These are phyloP conservation scores for Stellera chamaejasme DNA, from an alignment of 345 rosid genomes.

Conservation along the genomic window DNA sequence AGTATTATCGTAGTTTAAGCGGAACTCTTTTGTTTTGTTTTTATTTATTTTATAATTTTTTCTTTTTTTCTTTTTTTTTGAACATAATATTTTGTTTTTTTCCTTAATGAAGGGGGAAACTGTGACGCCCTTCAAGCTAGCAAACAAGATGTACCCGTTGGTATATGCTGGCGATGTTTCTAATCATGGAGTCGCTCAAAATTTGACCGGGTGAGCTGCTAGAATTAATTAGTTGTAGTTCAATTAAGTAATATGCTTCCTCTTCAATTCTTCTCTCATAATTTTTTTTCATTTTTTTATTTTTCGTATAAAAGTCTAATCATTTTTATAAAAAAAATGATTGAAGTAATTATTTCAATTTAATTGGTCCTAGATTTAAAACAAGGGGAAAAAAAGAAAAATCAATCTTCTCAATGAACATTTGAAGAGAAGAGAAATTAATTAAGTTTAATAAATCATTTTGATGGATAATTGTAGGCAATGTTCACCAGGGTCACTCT, in stretches of 20 bases:
- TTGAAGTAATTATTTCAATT: too few species aligned
- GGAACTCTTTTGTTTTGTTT: too few species aligned
- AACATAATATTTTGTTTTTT: constrained; percentile 9
- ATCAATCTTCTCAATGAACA: neutral
- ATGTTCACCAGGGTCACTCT: constrained; percentile 61
- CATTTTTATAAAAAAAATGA: too few species aligned
- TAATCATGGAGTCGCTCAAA: constrained; percentile 27
- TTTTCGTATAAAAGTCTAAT: too few species aligned
- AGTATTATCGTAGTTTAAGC: too few species aligned
- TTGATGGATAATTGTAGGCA: constrained; percentile 28
- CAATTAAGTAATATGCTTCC: too few species aligned
- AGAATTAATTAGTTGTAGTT: too few species aligned
- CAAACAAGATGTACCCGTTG: constrained; percentile 36
- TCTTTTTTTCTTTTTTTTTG: neutral
- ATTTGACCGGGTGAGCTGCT: constrained; percentile 31
- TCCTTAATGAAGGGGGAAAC: constrained; percentile 42
- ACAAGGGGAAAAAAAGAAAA: too few species aligned
- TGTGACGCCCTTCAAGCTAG: constrained; percentile 36
- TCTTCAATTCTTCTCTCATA: too few species aligned
- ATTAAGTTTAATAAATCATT: neutral
- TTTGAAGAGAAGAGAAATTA: neutral
- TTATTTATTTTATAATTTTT: neutral
- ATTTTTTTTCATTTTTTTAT: too few species aligned
- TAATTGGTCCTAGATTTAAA: too few species aligned
- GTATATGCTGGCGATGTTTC: constrained; percentile 56